Evolutionary conservation across 2,329 filamentous ascomycete genomes (phyloP).

Genomic region (Paracamarosporium sp.): DNA sequence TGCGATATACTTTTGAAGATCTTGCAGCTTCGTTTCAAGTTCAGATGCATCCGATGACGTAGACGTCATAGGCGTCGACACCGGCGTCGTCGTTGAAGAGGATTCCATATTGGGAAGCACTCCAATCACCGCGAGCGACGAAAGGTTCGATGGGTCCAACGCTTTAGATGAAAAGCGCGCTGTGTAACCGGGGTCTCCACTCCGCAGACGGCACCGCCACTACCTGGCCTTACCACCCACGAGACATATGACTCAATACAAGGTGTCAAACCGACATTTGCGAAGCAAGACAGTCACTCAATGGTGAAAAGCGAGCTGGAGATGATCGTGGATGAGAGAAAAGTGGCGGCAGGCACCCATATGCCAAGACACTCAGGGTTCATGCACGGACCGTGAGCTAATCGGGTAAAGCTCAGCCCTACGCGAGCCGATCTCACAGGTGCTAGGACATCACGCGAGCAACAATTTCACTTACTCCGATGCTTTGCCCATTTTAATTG

Average conservation of each 20-base stretch:
- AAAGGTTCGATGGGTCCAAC: neutral
- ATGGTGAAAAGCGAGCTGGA: neutral
- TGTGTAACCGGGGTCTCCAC: neutral
- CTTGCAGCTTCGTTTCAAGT: conserved; percentile 13
- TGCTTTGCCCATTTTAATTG: too few species aligned
- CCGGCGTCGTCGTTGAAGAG: neutral
- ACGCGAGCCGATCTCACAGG: too few species aligned
- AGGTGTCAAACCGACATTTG: neutral
- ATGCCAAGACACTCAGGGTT: neutral
- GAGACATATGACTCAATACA: neutral
- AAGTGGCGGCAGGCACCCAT: neutral
- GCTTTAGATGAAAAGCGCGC: neutral
- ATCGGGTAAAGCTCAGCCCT: neutral
- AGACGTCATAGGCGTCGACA: conserved; percentile 20
- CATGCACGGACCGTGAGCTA: neutral
- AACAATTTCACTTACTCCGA: too few species aligned
- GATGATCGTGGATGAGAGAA: neutral
- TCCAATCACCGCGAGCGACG: neutral
- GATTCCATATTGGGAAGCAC: conserved; percentile 1
- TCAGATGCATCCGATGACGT: conserved; percentile 9
- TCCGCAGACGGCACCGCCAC: neutral
- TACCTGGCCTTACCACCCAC: neutral
- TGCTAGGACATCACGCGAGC: too few species aligned
- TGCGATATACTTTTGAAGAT: conserved; percentile 40
- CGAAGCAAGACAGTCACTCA: neutral